A percentile compares a stretch with the other conserved stretches of the same genome.
phyloP scores from a whole-genome alignment of 2,329 filamentous ascomycete species.

The Leptographium galeiforme region DNA sequence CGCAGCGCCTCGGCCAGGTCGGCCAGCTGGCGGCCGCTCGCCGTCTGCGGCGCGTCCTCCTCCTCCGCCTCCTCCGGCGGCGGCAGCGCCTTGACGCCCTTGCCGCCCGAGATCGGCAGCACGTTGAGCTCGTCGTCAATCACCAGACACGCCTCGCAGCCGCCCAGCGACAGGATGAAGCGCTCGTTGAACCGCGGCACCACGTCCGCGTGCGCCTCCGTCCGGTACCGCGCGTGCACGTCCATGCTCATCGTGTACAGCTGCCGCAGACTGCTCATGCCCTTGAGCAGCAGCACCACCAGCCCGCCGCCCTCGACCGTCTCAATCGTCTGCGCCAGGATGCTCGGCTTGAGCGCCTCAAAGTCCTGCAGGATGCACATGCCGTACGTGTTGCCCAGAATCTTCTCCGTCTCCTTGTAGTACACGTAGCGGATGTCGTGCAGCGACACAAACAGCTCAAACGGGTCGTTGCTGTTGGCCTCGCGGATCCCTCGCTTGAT shows the following conservation, averaged over 20 bases:
- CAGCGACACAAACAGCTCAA: constrained; percentile 91
- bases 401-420: constrained; percentile 99
- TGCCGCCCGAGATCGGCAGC: constrained; percentile 88
- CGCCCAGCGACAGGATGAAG: constrained; percentile 89
- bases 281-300: constrained; percentile 81
- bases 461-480: constrained; percentile 83
- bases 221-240: constrained; percentile 89
- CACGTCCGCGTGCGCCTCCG: constrained; percentile 90
- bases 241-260: constrained; percentile 97
- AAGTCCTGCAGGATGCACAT: constrained; percentile 90
- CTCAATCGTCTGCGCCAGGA: constrained; percentile 87
- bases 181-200: constrained; percentile 95
- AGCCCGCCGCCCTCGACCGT: constrained; percentile 94
- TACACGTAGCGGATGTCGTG: constrained; percentile 98
- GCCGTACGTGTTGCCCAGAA: constrained; percentile 81
- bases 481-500: constrained; percentile 91
- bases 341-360: constrained; percentile 92
- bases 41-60: constrained; percentile 58
- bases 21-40: constrained; percentile 67
- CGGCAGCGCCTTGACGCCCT: constrained; percentile 71
- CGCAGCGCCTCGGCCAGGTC: constrained; percentile 76
- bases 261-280: constrained; percentile 94
- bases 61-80: constrained; percentile 56
- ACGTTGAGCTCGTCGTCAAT: constrained; percentile 98
- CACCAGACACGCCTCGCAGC: constrained; percentile 86